Conservation (phyloP, 73 alveolate species). For the Stentor roeselii region DNA sequence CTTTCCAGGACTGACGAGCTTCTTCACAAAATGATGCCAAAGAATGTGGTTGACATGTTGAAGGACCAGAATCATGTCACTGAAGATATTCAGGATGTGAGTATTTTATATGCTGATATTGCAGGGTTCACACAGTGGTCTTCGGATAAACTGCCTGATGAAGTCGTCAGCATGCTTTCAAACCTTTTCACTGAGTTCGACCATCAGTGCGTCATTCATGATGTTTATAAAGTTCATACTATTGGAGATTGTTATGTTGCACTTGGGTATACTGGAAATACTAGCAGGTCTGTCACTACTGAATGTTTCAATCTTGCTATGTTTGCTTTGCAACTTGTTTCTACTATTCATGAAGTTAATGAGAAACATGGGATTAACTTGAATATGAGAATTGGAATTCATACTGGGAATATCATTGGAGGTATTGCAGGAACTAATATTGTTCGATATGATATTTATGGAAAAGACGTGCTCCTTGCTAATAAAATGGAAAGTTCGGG, state of each 20-base stretch:
- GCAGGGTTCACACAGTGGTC: slow-evolving; percentile 75
- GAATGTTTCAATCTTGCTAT: background rate
- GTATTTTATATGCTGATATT: slow-evolving; percentile 91
- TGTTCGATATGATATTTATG: background rate
- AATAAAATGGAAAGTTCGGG: slow-evolving; percentile 1
- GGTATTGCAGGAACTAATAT: background rate
- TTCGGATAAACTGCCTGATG: slow-evolving; percentile 73
- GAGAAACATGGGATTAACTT: background rate
- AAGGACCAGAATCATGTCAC: slow-evolving; percentile 54
- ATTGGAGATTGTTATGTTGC: background rate
- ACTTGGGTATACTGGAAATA: background rate
- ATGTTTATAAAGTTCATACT: background rate
- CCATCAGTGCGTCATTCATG: background rate
- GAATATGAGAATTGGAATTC: background rate
- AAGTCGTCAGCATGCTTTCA: slow-evolving; percentile 83
- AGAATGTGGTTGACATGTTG: slow-evolving; percentile 37
- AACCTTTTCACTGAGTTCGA: slow-evolving; percentile 90
- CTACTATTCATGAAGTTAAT: background rate
- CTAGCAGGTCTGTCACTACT: background rate
- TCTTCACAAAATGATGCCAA: background rate
- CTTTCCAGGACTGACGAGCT: slow-evolving; percentile 8
- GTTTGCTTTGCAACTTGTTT: background rate
- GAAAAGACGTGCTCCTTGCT: background rate
- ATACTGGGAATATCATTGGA: background rate
- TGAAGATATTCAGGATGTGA: slow-evolving; percentile 80